Percentiles rank a stretch among this genome's conserved stretches.
Conservation (phyloP, 805 yeast species). For the Ogataea methylovora region DNA sequence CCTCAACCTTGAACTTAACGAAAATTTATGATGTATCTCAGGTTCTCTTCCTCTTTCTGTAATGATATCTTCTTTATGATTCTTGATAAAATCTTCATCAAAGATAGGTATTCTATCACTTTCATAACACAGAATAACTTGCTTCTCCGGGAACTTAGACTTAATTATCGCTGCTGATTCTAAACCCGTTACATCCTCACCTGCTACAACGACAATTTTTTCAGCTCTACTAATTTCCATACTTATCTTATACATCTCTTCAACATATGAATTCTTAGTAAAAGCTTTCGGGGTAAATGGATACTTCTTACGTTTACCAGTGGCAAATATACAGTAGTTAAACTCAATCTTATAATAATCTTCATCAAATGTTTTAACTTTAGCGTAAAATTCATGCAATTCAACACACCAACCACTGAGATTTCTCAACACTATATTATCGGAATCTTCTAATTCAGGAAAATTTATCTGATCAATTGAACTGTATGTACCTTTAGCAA, state of each 20-base stretch:
- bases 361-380: constrained; percentile 1
- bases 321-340: constrained; percentile 39
- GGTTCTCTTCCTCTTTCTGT: not conserved
- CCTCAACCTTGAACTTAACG: no score
- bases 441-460: constrained; percentile 1
- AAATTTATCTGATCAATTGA: constrained; percentile 15
- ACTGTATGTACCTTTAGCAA: constrained; percentile 27
- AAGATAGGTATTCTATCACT: constrained; percentile 25
- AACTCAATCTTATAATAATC: constrained; percentile 21
- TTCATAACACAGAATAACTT: constrained; percentile 32
- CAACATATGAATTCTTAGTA: constrained; percentile 29
- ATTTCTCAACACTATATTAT: constrained; percentile 2
- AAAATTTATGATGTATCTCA: no score
- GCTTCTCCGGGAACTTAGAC: constrained; percentile 26
- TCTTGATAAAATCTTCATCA: constrained; percentile 1
- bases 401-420: constrained; percentile 10
- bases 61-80: not conserved
- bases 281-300: constrained; percentile 44
- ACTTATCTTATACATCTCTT: constrained; percentile 33
- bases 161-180: constrained; percentile 42
- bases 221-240: constrained; percentile 25
- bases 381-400: not conserved
- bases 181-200: constrained; percentile 45
- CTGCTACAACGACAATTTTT: constrained; percentile 27
- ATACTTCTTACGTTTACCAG: constrained; percentile 44